phyloP scores from a whole-genome alignment of 345 rosid genomes.

The Camelina laxa region DNA sequence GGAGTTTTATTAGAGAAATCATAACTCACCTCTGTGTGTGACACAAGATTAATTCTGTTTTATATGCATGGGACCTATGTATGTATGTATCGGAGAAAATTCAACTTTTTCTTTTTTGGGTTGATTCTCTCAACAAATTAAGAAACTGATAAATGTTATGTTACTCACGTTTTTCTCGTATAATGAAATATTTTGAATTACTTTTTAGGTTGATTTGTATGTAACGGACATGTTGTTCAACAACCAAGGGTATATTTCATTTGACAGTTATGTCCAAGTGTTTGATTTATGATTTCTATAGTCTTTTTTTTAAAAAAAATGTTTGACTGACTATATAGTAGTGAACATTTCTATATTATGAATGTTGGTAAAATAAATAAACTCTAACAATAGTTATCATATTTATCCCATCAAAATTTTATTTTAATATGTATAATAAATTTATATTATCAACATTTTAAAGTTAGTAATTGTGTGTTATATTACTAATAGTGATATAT shows the following conservation, averaged over 20 bases:
- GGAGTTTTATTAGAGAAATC: constrained; percentile 27
- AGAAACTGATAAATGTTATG: constrained; percentile 1
- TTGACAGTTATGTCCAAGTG: no score
- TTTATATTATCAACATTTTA: neutral
- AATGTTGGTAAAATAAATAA: no score
- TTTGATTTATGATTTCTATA: no score
- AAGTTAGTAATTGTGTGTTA: neutral
- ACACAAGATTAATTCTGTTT: constrained; percentile 24
- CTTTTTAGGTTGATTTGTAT: neutral
- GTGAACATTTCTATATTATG: no score
- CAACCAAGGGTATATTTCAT: neutral
- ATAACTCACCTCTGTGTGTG: constrained; percentile 22
- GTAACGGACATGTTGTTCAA: neutral
- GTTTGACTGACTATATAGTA: no score
- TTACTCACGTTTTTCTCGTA: neutral
- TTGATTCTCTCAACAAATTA: neutral
- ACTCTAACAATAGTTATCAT: neutral
- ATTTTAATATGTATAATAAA: neutral
- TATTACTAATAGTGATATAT: neutral
- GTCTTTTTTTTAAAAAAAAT: no score
- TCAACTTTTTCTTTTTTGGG: neutral
- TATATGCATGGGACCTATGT: constrained; percentile 1
- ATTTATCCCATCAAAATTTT: neutral
- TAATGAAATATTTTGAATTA: neutral
- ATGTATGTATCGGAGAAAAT: neutral